Conservation (phyloP, 805 yeast genomes). For the Suhomyces sp. region DNA sequence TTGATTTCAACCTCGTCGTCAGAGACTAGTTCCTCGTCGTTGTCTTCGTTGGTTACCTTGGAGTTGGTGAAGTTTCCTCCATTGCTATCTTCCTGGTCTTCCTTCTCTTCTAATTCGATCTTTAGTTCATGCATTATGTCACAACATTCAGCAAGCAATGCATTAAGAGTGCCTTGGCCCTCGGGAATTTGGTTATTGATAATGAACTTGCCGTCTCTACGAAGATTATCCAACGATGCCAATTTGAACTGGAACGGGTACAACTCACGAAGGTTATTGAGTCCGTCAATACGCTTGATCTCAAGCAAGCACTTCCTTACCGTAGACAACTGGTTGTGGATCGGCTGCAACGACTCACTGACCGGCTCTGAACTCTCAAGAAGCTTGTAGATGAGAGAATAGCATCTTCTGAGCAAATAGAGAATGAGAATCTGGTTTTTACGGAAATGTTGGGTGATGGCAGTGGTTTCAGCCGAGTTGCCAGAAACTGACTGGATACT, state of each 20-base stretch:
- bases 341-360: slow-evolving; percentile 86
- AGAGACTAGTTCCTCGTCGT: slow-evolving; percentile 23
- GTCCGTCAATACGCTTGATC: slow-evolving; percentile 89
- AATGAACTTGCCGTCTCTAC: slow-evolving; percentile 89
- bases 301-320: slow-evolving; percentile 88
- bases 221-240: slow-evolving; percentile 80
- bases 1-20: slow-evolving; percentile 46
- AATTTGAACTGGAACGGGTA: slow-evolving; percentile 96
- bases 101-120: slow-evolving; percentile 72
- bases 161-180: slow-evolving; percentile 95
- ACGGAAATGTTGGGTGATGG: slow-evolving; percentile 6
- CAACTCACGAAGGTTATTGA: slow-evolving; percentile 80
- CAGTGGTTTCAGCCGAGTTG: neutral
- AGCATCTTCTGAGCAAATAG: slow-evolving; percentile 84
- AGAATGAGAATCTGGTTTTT: slow-evolving; percentile 50
- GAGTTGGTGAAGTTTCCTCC: slow-evolving; percentile 14
- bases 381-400: slow-evolving; percentile 83
- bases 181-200: slow-evolving; percentile 90
- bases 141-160: slow-evolving; percentile 88
- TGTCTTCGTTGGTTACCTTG: slow-evolving; percentile 3
- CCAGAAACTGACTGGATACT: slow-evolving; percentile 35
- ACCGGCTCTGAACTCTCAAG: slow-evolving; percentile 94
- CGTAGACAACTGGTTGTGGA: slow-evolving; percentile 90
- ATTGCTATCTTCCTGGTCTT: slow-evolving; percentile 26
- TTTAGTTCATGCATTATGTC: slow-evolving; percentile 90